Evolutionary conservation across 2,329 filamentous ascomycete genomes (phyloP), one percentile per base, ranked within the genome.

Genomic region (Fusarium cyanostomum): DNA sequence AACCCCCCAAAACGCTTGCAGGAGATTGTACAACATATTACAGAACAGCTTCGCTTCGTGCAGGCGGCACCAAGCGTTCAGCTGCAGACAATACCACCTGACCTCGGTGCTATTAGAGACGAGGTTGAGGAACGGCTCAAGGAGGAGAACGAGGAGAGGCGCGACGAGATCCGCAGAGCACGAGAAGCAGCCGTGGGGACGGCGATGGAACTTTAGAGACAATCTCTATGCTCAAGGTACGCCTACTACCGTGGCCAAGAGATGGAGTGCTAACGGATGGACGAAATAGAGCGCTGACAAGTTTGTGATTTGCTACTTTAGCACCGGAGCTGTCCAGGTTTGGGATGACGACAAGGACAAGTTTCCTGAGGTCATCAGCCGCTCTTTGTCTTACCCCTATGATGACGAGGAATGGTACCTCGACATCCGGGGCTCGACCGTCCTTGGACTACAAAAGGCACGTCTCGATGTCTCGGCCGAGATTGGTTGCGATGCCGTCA

Each of bases 21-120:
- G 43, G 88, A 89, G 30, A 89, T 97, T 38, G 84, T 96, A 5
- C 84, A 90, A 72, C 88, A 92, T 57, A 89, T 97, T 38, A 86
- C 88, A 38, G 92, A 96, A 75, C 94, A 98, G 77, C 78, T 99
- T 64, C 85, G 92, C 24, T 97, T 96, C 73, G 88, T 98, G 49
- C 84, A 91, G 71, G 86, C 88, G 33, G 92, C 92, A 8, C 95
- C 95, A 1, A 96, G 92, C 70, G 92, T 96, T 26, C 92, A 96
- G 75, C 90, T 93, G 78, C 86, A 87, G 67, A 84, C 87, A 39
- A 91, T 97, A 50, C 92, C 92, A 9, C 90, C 91, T 0, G 92
- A 94, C 71, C 82, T 95, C 7, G 82, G 84, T 15, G 86, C 82
- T 37, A 82, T 91, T 10, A 81, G 90, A 64, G 86, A 90, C 55